These are phyloP conservation scores for Macadamia tetraphylla DNA, from an alignment of 164 flowering plant species.

Conservation along the genomic window DNA sequence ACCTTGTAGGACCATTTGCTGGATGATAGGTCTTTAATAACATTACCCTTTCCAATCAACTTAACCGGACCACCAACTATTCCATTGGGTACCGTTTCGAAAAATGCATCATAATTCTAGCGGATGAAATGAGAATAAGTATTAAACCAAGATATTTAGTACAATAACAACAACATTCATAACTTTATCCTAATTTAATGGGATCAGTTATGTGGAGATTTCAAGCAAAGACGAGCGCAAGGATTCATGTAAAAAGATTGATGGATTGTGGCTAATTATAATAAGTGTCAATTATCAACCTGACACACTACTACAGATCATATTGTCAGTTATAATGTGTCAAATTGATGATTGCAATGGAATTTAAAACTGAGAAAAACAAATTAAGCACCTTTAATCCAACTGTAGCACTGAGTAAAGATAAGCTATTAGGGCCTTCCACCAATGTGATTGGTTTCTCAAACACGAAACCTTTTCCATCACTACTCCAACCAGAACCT, in stretches of 20 bases:
- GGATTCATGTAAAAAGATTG: no score
- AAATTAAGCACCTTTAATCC: conserved; percentile 29
- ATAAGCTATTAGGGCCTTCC: conserved; percentile 32
- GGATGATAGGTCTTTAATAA: conserved; percentile 38
- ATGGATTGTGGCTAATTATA: no score
- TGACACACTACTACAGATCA: neutral
- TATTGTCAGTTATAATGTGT: no score
- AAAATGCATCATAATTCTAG: neutral
- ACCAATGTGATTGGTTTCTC: conserved; percentile 24
- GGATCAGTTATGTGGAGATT: no score
- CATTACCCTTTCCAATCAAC: conserved; percentile 22
- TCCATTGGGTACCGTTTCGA: neutral
- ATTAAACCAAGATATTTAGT: no score
- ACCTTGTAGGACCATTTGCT: conserved; percentile 44
- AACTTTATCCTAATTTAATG: no score
- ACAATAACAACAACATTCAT: no score
- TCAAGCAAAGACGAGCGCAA: no score
- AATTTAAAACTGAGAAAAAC: no score
- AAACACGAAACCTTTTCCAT: conserved; percentile 15
- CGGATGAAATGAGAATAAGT: no score
- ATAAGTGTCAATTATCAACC: no score
- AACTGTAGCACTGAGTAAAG: conserved; percentile 46
- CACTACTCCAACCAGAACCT: conserved; percentile 38
- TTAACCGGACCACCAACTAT: conserved; percentile 33
- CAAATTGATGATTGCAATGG: no score